These are phyloP conservation scores for Candida sphagnicola DNA, from an alignment of 805 yeast species.

Conservation along the genomic window DNA sequence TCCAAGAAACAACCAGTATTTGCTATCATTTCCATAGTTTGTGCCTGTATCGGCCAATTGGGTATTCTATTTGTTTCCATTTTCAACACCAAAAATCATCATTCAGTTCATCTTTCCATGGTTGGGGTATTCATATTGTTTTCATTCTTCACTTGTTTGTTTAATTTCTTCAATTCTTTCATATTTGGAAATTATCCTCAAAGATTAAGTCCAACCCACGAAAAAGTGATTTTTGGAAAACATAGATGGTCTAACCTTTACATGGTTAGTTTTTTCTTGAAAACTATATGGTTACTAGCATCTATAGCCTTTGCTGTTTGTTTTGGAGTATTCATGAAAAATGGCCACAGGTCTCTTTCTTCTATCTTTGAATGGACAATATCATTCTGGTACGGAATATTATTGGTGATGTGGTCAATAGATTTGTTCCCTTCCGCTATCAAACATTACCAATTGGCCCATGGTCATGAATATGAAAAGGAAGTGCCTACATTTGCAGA, in stretches of 20 bases:
- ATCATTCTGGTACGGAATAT: slow-evolving; percentile 78
- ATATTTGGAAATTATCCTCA: slow-evolving; percentile 36
- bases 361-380: slow-evolving; percentile 83
- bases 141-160: slow-evolving; percentile 47
- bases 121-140: slow-evolving; percentile 70
- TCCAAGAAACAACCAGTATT: slow-evolving; percentile 38
- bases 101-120: slow-evolving; percentile 61
- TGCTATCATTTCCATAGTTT: slow-evolving; percentile 39
- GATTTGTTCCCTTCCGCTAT: slow-evolving; percentile 68
- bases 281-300: slow-evolving; percentile 58
- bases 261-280: slow-evolving; percentile 48
- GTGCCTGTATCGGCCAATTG: slow-evolving; percentile 58
- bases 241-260: slow-evolving; percentile 36
- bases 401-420: slow-evolving; percentile 57
- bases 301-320: slow-evolving; percentile 68
- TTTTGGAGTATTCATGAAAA: slow-evolving; percentile 48
- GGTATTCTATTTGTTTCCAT: slow-evolving; percentile 74
- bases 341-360: slow-evolving; percentile 39
- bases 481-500: no score
- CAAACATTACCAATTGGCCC: slow-evolving; percentile 25
- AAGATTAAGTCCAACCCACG: slow-evolving; percentile 35
- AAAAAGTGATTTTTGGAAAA: slow-evolving; percentile 35
- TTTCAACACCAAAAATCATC: slow-evolving; percentile 60
- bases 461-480: no score
- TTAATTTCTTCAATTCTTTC: slow-evolving; percentile 33